phyloP scores from a whole-genome alignment of 2,329 filamentous ascomycete species.

The Stemphylium vesicarium region DNA sequence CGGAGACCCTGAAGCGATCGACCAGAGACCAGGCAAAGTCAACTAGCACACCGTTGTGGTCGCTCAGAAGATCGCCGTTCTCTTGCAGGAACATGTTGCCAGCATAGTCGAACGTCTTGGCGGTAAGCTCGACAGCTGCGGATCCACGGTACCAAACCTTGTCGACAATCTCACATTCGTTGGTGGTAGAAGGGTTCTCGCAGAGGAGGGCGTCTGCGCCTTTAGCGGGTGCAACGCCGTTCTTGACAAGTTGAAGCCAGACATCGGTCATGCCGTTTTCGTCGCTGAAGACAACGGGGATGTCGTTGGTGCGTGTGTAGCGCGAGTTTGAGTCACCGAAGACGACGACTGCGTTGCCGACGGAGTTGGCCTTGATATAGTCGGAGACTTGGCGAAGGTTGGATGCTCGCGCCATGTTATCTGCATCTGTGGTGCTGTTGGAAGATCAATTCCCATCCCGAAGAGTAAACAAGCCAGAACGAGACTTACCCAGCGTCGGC shows the following conservation, averaged over 20 bases:
- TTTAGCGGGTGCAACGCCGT: slow-evolving; percentile 24
- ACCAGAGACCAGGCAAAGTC: slow-evolving; percentile 51
- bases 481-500: slow-evolving; percentile 63
- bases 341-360: slow-evolving; percentile 67
- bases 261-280: slow-evolving; percentile 63
- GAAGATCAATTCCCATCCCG: neutral
- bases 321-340: slow-evolving; percentile 71
- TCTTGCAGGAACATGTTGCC: slow-evolving; percentile 63
- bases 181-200: slow-evolving; percentile 61
- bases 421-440: slow-evolving; percentile 54
- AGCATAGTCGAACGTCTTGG: slow-evolving; percentile 62
- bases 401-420: slow-evolving; percentile 62
- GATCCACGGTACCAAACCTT: slow-evolving; percentile 68
- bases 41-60: slow-evolving; percentile 70
- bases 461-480: neutral
- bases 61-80: slow-evolving; percentile 64
- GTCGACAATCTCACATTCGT: slow-evolving; percentile 69
- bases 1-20: slow-evolving; percentile 33
- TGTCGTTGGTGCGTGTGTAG: slow-evolving; percentile 65
- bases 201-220: slow-evolving; percentile 54
- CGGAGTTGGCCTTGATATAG: slow-evolving; percentile 63
- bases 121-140: slow-evolving; percentile 55
- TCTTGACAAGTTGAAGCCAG: slow-evolving; percentile 63
- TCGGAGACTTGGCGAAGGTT: slow-evolving; percentile 66
- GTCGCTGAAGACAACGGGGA: slow-evolving; percentile 58